These are phyloP conservation scores for Fagopyrum esculentum DNA, from an alignment of 148 eudicot genomes.

Conservation along the genomic window DNA sequence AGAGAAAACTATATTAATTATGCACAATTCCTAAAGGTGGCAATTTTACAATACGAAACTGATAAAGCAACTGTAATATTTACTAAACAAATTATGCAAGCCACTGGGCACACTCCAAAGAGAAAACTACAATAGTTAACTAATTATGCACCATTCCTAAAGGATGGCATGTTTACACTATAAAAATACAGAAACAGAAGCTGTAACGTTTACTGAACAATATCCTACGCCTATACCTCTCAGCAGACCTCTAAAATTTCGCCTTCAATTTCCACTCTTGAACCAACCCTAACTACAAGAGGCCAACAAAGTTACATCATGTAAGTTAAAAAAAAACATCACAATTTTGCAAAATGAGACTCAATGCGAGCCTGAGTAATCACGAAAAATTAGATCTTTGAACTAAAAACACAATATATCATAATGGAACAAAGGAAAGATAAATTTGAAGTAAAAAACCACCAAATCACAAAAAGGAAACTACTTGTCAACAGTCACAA, in stretches of 20 bases:
- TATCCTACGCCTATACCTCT: too few relatives aligned
- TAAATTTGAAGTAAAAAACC: neutral
- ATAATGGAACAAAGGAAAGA: neutral
- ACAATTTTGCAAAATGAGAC: neutral
- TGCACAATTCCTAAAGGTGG: too few relatives aligned
- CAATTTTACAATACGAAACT: too few relatives aligned
- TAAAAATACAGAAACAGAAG: neutral
- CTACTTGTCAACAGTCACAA: neutral
- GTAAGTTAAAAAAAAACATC: neutral
- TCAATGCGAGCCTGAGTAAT: neutral
- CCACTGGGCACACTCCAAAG: too few relatives aligned
- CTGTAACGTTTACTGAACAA: conserved; percentile 1
- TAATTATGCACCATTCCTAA: neutral
- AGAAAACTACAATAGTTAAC: neutral
- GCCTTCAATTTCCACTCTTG: neutral
- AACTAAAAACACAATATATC: neutral
- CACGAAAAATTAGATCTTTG: conserved; percentile 2
- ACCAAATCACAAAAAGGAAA: neutral
- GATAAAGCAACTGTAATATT: too few relatives aligned
- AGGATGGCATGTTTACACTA: neutral
- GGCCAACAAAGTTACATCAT: neutral
- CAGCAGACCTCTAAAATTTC: neutral
- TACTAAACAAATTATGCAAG: too few relatives aligned
- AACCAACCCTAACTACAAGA: neutral
- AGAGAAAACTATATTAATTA: too few relatives aligned